Evolutionary conservation across 305 asterid species (phyloP).

Genomic region (Solanum aculeatissimum): DNA sequence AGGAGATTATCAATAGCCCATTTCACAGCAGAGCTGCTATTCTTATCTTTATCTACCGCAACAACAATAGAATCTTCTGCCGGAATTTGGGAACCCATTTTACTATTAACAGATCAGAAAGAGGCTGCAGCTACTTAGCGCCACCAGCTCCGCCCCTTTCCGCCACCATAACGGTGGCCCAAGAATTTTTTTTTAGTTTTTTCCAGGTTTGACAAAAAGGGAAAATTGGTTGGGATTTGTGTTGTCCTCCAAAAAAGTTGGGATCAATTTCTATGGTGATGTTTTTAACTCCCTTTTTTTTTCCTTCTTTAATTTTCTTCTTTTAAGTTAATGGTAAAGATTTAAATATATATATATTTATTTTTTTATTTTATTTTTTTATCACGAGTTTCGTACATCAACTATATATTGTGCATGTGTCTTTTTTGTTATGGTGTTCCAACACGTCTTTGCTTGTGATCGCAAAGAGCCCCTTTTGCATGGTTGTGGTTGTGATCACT

Average conservation of each 20-base stretch:
- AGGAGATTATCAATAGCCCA: slow-evolving; percentile 60
- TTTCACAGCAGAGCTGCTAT: slow-evolving; percentile 37
- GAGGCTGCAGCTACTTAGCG: neutral
- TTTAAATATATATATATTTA: too few species aligned
- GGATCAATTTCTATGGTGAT: neutral
- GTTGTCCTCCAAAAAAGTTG: neutral
- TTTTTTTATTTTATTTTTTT: too few species aligned
- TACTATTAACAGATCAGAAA: neutral
- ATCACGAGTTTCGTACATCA: too few species aligned
- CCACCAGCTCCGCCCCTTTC: neutral
- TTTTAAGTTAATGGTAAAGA: too few species aligned
- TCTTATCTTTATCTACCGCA: slow-evolving; percentile 54
- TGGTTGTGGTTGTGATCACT: neutral
- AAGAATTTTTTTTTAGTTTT: neutral
- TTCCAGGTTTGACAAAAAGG: neutral
- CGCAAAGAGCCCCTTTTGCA: too few species aligned
- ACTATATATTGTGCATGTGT: too few species aligned
- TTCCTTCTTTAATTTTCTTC: too few species aligned
- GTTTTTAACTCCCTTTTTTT: neutral
- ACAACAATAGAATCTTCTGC: slow-evolving; percentile 29
- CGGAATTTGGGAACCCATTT: slow-evolving; percentile 11
- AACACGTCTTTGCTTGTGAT: neutral
- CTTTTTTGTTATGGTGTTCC: neutral
- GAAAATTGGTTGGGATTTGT: neutral
- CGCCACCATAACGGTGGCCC: neutral